A percentile compares a stretch with the other conserved stretches of the same genome.
These are phyloP conservation scores for Malassezia arunalokei DNA, from an alignment of 1,284 basidiomycete species.

Conservation along the genomic window DNA sequence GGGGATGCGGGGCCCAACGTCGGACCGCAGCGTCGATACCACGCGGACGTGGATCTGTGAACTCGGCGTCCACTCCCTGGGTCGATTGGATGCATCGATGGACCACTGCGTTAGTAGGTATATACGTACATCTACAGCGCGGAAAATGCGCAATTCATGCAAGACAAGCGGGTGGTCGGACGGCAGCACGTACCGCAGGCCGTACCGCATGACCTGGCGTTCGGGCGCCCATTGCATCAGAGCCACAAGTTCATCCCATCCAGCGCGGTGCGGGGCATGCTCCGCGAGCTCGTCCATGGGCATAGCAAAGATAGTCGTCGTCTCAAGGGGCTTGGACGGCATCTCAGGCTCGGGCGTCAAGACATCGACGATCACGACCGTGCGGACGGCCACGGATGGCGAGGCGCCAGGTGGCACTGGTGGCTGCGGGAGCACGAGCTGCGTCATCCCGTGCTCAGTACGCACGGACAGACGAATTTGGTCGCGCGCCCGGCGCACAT, in stretches of 20 bases:
- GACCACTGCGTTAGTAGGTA: not conserved
- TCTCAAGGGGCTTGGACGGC: not conserved
- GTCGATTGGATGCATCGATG: constrained; percentile 1
- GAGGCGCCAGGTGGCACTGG: constrained; percentile 9
- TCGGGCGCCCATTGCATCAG: constrained; percentile 7
- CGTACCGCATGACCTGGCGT: constrained; percentile 1
- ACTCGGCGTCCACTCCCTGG: constrained; percentile 1
- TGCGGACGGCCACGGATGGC: constrained; percentile 9
- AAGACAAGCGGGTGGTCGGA: constrained; percentile 11
- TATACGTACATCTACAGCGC: not conserved
- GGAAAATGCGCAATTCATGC: constrained; percentile 12
- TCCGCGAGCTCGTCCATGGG: not conserved
- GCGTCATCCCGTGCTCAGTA: constrained; percentile 1
- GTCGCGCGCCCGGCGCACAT: constrained; percentile 16
- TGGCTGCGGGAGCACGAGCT: constrained; percentile 6
- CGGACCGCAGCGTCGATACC: constrained; percentile 12
- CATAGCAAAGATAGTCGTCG: not conserved
- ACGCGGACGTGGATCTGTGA: constrained; percentile 7
- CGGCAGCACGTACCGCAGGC: constrained; percentile 12
- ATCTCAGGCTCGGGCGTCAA: not conserved
- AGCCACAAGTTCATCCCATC: constrained; percentile 9
- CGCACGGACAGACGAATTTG: constrained; percentile 11
- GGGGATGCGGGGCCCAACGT: constrained; percentile 9
- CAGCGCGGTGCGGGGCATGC: constrained; percentile 1
- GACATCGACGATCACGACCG: constrained; percentile 10